phyloP scores from a whole-genome alignment of 2,329 filamentous ascomycete genomes.

The Fusarium luffae region DNA sequence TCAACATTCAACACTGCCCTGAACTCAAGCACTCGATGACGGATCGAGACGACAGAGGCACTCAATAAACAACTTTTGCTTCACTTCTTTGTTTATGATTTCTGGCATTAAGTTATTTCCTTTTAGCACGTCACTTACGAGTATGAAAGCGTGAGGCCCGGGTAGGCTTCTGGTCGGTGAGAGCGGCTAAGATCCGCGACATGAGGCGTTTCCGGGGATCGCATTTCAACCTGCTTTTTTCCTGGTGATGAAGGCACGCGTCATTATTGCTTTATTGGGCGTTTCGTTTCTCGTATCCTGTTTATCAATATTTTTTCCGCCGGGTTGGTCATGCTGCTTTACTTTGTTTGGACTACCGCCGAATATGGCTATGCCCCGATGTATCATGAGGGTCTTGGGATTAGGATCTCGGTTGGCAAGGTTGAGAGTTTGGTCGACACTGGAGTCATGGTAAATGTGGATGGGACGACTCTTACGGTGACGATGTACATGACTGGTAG shows the following conservation, averaged over 20 bases:
- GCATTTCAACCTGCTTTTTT: constrained; percentile 24
- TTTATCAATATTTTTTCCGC: constrained; percentile 17
- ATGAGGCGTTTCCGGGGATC: constrained; percentile 41
- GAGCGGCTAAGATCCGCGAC: constrained; percentile 51
- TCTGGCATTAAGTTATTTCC: constrained; percentile 13
- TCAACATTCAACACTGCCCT: constrained; percentile 35
- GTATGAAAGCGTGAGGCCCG: constrained; percentile 46
- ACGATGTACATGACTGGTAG: constrained; percentile 24
- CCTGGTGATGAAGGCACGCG: constrained; percentile 12
- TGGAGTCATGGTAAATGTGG: constrained; percentile 12
- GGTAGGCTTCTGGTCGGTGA: constrained; percentile 52
- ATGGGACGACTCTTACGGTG: constrained; percentile 23
- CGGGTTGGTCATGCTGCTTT: constrained; percentile 5
- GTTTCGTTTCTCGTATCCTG: constrained; percentile 9
- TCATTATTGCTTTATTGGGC: constrained; percentile 9
- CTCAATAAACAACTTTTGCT: constrained; percentile 14
- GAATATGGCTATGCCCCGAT: constrained; percentile 17
- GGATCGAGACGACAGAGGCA: background rate
- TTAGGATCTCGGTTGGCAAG: constrained; percentile 14
- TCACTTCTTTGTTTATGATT: constrained; percentile 20
- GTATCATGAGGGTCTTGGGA: constrained; percentile 11
- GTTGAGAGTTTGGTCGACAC: constrained; percentile 11
- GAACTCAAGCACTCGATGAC: constrained; percentile 23
- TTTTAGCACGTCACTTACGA: constrained; percentile 24
- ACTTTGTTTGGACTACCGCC: constrained; percentile 23